Evolutionary conservation across 768 basidiomycete species (phyloP).

Genomic region (Psilocybe sp.): DNA sequence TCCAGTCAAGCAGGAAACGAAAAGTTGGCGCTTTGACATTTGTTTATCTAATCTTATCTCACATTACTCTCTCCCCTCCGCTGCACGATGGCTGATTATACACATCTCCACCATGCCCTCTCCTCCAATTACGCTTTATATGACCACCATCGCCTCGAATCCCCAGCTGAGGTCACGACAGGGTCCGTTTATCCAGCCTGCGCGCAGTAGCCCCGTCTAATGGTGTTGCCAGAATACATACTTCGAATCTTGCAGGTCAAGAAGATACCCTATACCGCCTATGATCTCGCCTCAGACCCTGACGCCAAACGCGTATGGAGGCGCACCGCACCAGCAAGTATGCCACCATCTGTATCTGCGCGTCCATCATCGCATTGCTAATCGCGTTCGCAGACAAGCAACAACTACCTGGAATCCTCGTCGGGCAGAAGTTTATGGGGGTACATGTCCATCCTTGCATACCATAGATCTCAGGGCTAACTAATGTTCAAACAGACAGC

Average conservation of each 20-base stretch:
- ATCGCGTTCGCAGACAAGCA: conserved; percentile 58
- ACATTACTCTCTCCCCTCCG: neutral
- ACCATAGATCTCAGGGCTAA: conserved; percentile 5
- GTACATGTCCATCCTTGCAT: conserved; percentile 40
- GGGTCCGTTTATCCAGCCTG: conserved; percentile 37
- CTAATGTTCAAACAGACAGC: conserved; percentile 49
- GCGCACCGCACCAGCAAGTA: conserved; percentile 73
- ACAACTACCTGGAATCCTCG: conserved; percentile 79
- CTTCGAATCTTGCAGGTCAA: conserved; percentile 81
- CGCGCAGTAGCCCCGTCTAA: neutral
- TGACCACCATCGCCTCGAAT: conserved; percentile 88
- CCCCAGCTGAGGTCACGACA: conserved; percentile 75
- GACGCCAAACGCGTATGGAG: conserved; percentile 79
- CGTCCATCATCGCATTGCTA: neutral
- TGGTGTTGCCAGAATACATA: conserved; percentile 60
- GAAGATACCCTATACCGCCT: conserved; percentile 79
- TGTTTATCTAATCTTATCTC: conserved; percentile 8
- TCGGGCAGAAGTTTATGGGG: conserved; percentile 74
- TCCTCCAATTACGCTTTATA: conserved; percentile 80
- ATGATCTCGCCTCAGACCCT: conserved; percentile 84
- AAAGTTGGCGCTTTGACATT: neutral
- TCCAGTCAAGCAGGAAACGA: neutral
- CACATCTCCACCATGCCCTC: conserved; percentile 50
- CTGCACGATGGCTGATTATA: neutral
- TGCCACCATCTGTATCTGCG: conserved; percentile 7